These are phyloP conservation scores for Sherardia arvensis DNA, from an alignment of 257 asterid genomes.

Conservation along the genomic window DNA sequence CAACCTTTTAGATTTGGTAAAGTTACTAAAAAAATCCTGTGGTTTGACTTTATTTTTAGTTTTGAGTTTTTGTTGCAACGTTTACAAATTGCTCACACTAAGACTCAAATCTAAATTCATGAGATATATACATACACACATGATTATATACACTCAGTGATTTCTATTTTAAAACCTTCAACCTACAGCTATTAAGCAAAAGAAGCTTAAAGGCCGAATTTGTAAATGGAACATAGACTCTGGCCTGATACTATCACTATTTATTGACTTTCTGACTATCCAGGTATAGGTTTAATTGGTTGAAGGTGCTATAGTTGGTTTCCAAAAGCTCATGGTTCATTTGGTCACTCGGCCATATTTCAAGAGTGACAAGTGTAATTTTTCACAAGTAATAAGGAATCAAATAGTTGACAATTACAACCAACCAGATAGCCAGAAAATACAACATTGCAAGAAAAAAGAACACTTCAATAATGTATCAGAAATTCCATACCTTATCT, in stretches of 20 bases:
- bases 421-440: background rate
- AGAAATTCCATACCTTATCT: constrained; percentile 49
- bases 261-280: no score
- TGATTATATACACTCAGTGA: background rate
- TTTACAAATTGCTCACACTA: background rate
- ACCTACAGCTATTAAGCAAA: background rate
- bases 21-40: no score
- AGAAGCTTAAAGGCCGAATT: background rate
- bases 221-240: no score
- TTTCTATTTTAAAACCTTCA: background rate
- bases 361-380: background rate
- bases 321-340: no score
- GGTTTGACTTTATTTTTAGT: background rate
- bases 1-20: background rate
- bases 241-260: no score
- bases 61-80: background rate
- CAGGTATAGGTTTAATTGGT: no score
- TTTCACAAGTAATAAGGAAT: background rate
- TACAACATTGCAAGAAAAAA: background rate
- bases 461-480: constrained; percentile 10
- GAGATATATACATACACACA: background rate
- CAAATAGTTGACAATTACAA: background rate
- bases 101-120: background rate
- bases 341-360: background rate
- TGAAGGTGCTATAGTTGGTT: no score